phyloP scores from a whole-genome alignment of 2,329 filamentous ascomycete genomes.

The Malbranchea cinnamomea region DNA sequence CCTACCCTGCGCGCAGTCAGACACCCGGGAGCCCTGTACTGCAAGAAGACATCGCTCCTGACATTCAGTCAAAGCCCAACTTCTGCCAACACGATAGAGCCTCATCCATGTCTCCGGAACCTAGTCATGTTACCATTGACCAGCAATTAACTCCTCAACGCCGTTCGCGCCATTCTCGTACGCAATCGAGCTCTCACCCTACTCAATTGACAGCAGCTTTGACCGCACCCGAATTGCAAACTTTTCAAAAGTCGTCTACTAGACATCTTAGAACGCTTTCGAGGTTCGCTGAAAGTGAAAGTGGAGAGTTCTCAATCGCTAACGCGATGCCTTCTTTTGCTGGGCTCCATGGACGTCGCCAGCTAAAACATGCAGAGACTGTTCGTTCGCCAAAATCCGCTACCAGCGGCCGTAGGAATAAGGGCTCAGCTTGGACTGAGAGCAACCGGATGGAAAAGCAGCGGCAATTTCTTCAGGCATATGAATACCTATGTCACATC shows the following conservation, averaged over 20 bases:
- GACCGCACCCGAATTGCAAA: constrained; percentile 56
- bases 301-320: constrained; percentile 68
- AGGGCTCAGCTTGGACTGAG: constrained; percentile 57
- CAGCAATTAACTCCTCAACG: constrained; percentile 13
- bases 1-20: constrained; percentile 40
- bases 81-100: too few relatives aligned
- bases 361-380: constrained; percentile 56
- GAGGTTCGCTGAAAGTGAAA: constrained; percentile 58
- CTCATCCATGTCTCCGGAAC: too few relatives aligned
- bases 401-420: constrained; percentile 34
- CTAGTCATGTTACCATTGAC: background rate
- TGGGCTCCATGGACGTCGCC: constrained; percentile 69
- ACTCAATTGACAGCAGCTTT: constrained; percentile 15
- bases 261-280: constrained; percentile 79
- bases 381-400: constrained; percentile 34
- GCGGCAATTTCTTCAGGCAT: constrained; percentile 86
- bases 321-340: constrained; percentile 71
- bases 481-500: constrained; percentile 97
- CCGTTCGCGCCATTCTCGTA: constrained; percentile 18
- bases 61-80: constrained; percentile 19
- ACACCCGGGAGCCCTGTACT: constrained; percentile 43
- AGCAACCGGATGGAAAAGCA: constrained; percentile 99
- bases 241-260: constrained; percentile 75
- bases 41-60: too few relatives aligned
- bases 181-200: constrained; percentile 18